phyloP scores from a whole-genome alignment of 441 rosid species.

The Breynia disticha region DNA sequence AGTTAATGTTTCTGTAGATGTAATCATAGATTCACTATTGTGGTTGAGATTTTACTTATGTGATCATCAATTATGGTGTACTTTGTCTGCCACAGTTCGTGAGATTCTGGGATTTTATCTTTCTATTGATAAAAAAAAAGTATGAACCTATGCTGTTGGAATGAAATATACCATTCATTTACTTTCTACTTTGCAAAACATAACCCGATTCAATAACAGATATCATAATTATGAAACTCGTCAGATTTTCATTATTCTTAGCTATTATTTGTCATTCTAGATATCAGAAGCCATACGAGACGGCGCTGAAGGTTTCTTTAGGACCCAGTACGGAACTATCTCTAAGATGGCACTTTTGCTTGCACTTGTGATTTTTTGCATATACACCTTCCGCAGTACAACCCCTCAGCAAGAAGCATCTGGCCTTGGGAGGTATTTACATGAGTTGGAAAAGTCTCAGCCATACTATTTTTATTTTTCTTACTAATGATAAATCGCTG shows the following conservation, averaged over 20 bases:
- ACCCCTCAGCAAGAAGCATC: conserved; percentile 95
- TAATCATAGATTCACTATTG: too few species aligned
- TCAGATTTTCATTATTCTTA: conserved; percentile 16
- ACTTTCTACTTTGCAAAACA: too few species aligned
- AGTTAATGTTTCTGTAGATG: too few species aligned
- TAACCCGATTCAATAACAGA: background rate
- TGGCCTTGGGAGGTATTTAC: conserved; percentile 78
- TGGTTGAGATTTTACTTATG: too few species aligned
- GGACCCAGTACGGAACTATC: conserved; percentile 94
- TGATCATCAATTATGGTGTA: too few species aligned
- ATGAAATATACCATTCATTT: too few species aligned
- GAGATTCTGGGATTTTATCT: too few species aligned
- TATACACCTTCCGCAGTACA: conserved; percentile 73
- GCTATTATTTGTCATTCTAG: conserved; percentile 38
- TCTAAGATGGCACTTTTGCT: conserved; percentile 92
- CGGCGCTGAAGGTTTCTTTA: conserved; percentile 98
- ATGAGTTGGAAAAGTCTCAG: conserved; percentile 12
- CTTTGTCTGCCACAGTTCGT: too few species aligned
- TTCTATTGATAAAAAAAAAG: too few species aligned
- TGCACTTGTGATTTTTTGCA: conserved; percentile 73
- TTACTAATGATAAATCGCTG: conserved; percentile 14
- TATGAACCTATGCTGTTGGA: too few species aligned
- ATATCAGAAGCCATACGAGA: conserved; percentile 99
- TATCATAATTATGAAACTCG: conserved; percentile 6
- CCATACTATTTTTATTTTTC: background rate